A percentile compares a stretch with the other conserved stretches of the same genome.
These are phyloP conservation scores for Pugionium dolabratum DNA, from an alignment of 345 rosid genomes.

Conservation along the genomic window DNA sequence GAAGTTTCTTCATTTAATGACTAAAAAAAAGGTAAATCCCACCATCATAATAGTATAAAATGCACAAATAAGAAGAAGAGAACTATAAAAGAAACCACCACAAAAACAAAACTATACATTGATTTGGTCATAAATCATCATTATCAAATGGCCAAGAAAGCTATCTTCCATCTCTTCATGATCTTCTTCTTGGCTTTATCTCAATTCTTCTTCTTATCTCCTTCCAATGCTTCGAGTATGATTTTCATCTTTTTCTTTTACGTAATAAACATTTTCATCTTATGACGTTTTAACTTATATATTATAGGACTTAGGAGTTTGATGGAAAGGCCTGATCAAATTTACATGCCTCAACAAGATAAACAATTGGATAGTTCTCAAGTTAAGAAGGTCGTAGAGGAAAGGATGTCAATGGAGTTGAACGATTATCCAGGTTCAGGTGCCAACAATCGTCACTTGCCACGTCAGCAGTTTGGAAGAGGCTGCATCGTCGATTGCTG, in stretches of 20 bases:
- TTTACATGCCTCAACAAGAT: constrained; percentile 17
- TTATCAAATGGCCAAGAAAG: constrained; percentile 46
- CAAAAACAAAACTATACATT: constrained; percentile 19
- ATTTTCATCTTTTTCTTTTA: neutral
- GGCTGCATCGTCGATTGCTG: constrained; percentile 46
- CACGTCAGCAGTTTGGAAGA: constrained; percentile 42
- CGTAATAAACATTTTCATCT: neutral
- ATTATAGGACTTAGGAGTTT: constrained; percentile 46
- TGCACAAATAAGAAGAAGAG: constrained; percentile 9
- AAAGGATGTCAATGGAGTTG: constrained; percentile 47
- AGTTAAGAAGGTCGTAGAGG: constrained; percentile 18
- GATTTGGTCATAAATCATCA: constrained; percentile 5
- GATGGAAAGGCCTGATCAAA: constrained; percentile 34
- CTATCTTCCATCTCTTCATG: constrained; percentile 40
- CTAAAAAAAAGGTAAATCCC: neutral
- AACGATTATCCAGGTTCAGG: constrained; percentile 76
- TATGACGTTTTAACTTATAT: constrained; percentile 8
- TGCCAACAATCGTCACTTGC: constrained; percentile 77
- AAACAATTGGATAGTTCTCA: constrained; percentile 27
- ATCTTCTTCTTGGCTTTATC: constrained; percentile 43
- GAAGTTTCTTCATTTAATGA: constrained; percentile 4
- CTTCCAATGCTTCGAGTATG: constrained; percentile 34
- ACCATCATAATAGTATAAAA: constrained; percentile 18
- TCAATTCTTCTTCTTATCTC: constrained; percentile 34
- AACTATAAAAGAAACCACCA: constrained; percentile 17